Base-by-base conservation (phyloP, 2,329 filamentous ascomycete genomes). In the Cladosporium halotolerans region DNA sequence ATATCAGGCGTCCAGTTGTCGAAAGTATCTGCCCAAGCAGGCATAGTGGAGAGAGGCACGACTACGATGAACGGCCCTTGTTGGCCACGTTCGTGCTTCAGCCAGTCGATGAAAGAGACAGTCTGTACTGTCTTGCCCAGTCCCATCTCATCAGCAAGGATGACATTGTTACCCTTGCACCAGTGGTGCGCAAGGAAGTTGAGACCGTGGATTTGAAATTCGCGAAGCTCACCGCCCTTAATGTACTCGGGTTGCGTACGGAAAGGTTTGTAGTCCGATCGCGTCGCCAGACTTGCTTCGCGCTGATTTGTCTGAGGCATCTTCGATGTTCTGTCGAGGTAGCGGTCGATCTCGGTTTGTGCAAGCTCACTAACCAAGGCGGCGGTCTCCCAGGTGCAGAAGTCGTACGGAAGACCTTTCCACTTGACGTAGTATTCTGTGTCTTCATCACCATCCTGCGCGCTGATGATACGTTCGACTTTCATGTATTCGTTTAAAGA, bases 61-160 rank as follows among this genome's bases (percentile, higher is more conserved):
- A 97, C 89, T 55, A 97, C 92, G 41, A 99, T 82, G 66, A 96
- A 97, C 0, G 93, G 93, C 0, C 93, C 93, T 70, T 97, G 88
- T 68, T 99, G 93, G 46, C 79, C 80, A 60, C 92, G 84, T 55
- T 90, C 84, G 71, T 97, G 92, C 52, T 89, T 88, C 56, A 99
- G 79, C 92, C 93, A 99, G 68, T 92, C 96, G 70, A 99, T 86
- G 69, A 97, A 97, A 0, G 92, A 85, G 28, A 99, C 91, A 0
- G 92, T 96, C 72, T 99, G 93, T 0, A 99, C 93, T 0, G 93
- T 99, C 74, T 99, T 99, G 28, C 93, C 93, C 11, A 99, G 79
- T 63, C 93, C 93, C 93, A 99, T 99, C 72, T 99, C 93, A 68
- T 99, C 93, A 45, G 93, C 93, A 50, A 99, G 80, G 63, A 99